Evolutionary conservation across 129 eudicot species (phyloP).

Genomic region (Silybum marianum): DNA sequence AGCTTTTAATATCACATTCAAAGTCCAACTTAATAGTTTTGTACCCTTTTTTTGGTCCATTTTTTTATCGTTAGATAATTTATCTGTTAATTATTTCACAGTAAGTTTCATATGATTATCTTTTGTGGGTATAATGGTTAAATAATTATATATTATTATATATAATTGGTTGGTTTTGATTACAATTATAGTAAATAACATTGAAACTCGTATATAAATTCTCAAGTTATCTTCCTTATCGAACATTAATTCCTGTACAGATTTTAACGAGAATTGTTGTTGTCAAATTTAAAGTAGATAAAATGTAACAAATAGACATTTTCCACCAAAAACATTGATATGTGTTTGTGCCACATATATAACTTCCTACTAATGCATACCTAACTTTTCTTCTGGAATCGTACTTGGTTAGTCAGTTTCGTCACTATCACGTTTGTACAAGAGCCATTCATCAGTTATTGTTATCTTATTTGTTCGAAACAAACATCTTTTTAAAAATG

Average conservation of each 20-base stretch:
- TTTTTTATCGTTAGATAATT: not conserved
- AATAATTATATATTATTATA: not conserved
- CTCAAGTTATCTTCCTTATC: not conserved
- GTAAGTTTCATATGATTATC: not conserved
- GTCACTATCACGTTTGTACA: not conserved
- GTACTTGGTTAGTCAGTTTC: not conserved
- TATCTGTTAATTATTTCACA: not conserved
- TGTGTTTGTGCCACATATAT: not conserved
- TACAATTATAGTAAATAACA: not conserved
- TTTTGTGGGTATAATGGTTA: not conserved
- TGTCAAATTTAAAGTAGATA: slow-evolving; percentile 16
- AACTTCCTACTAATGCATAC: not conserved
- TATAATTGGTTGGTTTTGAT: not conserved
- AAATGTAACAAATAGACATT: not conserved
- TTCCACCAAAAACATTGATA: not conserved
- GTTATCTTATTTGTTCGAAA: not conserved
- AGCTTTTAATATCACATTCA: not conserved
- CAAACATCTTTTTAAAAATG: not conserved
- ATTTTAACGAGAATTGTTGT: not conserved
- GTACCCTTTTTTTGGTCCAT: not conserved
- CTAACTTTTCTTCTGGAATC: not conserved
- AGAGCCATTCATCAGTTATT: not conserved
- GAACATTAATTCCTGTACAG: not conserved
- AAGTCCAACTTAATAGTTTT: slow-evolving; percentile 13
- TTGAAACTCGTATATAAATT: not conserved